Percentiles rank a stretch among this genome's conserved stretches.
These are phyloP conservation scores for Rhododendron williamsianum DNA, from an alignment of 148 eudicot species.

Conservation along the genomic window DNA sequence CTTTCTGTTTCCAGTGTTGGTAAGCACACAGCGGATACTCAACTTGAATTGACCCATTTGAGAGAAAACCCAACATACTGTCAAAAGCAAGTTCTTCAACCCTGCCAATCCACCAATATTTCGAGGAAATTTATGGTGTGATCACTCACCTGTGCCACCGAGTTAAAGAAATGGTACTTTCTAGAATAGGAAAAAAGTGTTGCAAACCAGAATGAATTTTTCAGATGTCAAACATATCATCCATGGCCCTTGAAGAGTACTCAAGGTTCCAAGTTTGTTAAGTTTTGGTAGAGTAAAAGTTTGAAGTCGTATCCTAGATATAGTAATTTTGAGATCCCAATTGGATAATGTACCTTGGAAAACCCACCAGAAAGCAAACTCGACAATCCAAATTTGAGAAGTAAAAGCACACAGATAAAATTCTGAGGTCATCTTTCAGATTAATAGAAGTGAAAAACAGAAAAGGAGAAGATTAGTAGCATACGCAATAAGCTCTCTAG, in stretches of 20 bases:
- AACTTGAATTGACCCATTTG: not conserved
- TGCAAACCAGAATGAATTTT: not conserved
- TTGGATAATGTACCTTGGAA: not conserved
- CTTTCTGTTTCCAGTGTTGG: not conserved
- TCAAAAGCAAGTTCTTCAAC: not conserved
- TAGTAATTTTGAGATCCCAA: not conserved
- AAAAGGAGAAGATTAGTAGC: slow-evolving; percentile 21
- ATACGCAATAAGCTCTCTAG: slow-evolving; percentile 87
- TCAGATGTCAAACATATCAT: not conserved
- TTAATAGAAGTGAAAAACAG: not conserved
- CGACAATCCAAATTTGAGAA: not conserved
- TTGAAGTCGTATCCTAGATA: not conserved
- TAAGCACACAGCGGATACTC: not conserved
- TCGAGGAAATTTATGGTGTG: not conserved
- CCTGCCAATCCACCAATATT: not conserved
- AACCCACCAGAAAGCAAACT: not conserved
- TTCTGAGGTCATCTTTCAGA: not conserved
- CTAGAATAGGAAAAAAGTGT: not conserved
- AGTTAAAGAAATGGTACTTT: not conserved
- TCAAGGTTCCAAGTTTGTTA: not conserved
- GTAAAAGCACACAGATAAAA: not conserved
- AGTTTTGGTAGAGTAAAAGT: not conserved
- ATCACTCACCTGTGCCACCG: not conserved
- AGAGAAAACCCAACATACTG: not conserved
- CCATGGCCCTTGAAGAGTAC: not conserved